Evolutionary conservation across 495 filamentous ascomycete species (phyloP), one percentile per base, ranked within the genome.

Genomic region (Penicillium crystallinum): DNA sequence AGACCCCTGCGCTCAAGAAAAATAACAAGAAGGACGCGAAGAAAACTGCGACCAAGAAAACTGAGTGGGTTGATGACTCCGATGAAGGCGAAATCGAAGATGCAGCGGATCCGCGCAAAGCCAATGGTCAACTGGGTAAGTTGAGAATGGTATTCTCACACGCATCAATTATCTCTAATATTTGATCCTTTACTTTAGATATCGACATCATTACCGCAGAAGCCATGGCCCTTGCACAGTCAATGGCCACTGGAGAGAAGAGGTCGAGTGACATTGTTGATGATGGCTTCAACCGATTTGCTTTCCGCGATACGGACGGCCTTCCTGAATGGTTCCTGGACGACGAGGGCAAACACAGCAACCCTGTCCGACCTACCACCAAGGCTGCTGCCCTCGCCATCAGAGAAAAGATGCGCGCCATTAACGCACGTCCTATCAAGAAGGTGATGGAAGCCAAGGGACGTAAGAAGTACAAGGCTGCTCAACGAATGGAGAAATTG

Each of bases 171-270:
- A 45, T 44, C n/a, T 37, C 27, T 12, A 27, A 17, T 45, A 1
- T 15, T 46, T 1, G 37, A 8, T 43, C 15, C n/a, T 36, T 49
- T 21, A 48, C 55, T 69, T 17, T 54, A 83, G 90, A 96, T 56
- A 97, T 99, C 74, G 89, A 97, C 67, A 97, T 99, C 61, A 93
- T 97, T 59, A 99, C 93, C 8, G 93, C 91, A 17, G 95, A 99
- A 75, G 93, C 93, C 52, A 99, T 99, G 93, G 90, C 90, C 7
- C 78, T 99, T n/a, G 93, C 93, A 2, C 93, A 97, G 49, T 81
- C 88, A 61, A 82, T 99, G 51, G 93, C 90, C 19, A 86, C 84
- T 0, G 95, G 95, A 19, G 78, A 93, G 61, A 91, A 85, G 65
- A 86, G 85, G 9, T 83, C 78, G 19, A 63, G 82, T 43, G 88